A percentile compares a stretch with the other conserved stretches of the same genome.
Evolutionary conservation across 2,329 filamentous ascomycete genomes (phyloP).

Genomic region (Bipolaris bicolor): DNA sequence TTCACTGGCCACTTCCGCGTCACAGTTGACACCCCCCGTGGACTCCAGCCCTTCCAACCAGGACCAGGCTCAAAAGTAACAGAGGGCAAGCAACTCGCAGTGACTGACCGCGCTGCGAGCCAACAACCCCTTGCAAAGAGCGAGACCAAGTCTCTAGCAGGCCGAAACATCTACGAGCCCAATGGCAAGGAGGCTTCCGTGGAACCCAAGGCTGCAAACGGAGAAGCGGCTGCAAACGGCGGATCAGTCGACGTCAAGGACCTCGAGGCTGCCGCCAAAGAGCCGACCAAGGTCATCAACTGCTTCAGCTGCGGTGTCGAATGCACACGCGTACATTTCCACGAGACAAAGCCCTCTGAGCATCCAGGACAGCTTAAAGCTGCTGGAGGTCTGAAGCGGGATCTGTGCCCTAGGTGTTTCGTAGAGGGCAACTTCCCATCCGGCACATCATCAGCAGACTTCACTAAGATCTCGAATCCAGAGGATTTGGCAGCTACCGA

Average conservation of each 20-base stretch:
- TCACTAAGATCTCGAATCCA: constrained; percentile 88
- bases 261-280: constrained; percentile 65
- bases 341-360: constrained; percentile 68
- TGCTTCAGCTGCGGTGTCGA: constrained; percentile 94
- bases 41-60: constrained; percentile 93
- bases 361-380: constrained; percentile 58
- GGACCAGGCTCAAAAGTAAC: constrained; percentile 72
- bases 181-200: constrained; percentile 81
- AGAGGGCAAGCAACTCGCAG: constrained; percentile 64
- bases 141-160: constrained; percentile 89
- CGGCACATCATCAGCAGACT: constrained; percentile 79
- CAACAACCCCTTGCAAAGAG: constrained; percentile 71
- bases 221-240: constrained; percentile 75
- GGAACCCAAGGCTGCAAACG: constrained; percentile 62
- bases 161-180: constrained; percentile 93
- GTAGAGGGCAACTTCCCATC: constrained; percentile 81
- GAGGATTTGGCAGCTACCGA: constrained; percentile 79
- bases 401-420: constrained; percentile 91
- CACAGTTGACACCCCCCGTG: constrained; percentile 92
- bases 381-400: constrained; percentile 71
- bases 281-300: constrained; percentile 70
- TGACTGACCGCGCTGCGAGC: constrained; percentile 74
- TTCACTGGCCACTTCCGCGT: constrained; percentile 98
- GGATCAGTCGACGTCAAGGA: constrained; percentile 66
- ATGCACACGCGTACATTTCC: constrained; percentile 75